Base-by-base conservation (phyloP, 108 stramenopile genomes). In the Skeletonema grethae region DNA sequence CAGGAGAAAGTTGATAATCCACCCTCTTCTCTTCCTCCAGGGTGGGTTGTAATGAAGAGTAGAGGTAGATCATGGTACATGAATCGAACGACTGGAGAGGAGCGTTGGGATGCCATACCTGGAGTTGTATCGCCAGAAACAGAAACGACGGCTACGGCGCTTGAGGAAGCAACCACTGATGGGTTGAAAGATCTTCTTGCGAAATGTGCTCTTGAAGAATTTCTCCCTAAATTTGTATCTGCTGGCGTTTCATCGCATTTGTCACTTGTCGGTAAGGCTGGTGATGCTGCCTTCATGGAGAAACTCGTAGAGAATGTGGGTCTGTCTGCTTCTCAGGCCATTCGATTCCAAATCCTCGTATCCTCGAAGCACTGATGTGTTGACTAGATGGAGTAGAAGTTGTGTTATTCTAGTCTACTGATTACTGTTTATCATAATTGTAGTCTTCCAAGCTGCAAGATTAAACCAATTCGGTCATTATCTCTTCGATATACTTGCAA, bases 261-360 rank as follows among this genome's bases (percentile, higher is more conserved):
- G 38, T 41, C 29, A 18, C 10, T 61, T 1, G 10, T 16, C 7
- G 60, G 45, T 18, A 61, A 61, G 7, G 45, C 45, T 18, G 45
- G 45, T 11, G 60, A 61, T 18, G 10, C 45, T 0, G n/a, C 45
- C 4, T 61, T 61, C 39, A 61, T 61, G 60, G 60, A 45, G 45
- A 16, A 41, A 41, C 45, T 61, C 36, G 60, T 61, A 48, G 45
- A 41, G 9, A 61, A 61, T 16, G 45, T 61, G 43, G 60, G 60
- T 61, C 18, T 61, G 60, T 10, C 60, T 38, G 60, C 60, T 48
- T 48, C 29, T 2, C 20, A 61, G n/a, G 60, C 60, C 43, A 61
- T 61, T 61, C n/a, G 39, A 11, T 61, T 61, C 36, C 60, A 61
- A 61, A 61, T 61, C 22, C 50, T 22, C 7, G 46, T 61, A 4